These are phyloP conservation scores for Crithidia brevicula DNA, from an alignment of 208 protist genomes.

Conservation along the genomic window DNA sequence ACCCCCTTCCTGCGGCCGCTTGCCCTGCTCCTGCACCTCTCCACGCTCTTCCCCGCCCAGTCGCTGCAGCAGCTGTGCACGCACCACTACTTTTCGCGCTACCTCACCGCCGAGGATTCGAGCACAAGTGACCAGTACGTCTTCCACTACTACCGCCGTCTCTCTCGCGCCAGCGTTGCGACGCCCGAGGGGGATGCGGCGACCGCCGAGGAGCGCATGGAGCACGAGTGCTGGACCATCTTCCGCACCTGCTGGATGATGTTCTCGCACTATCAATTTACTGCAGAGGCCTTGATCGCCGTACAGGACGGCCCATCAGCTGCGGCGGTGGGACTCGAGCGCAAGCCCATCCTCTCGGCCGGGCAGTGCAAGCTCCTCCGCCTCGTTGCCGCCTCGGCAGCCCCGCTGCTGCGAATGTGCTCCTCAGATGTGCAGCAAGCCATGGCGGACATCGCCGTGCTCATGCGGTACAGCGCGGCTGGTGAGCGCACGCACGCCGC, in stretches of 20 bases:
- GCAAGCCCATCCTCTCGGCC: conserved; percentile 30
- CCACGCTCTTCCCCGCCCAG: conserved; percentile 64
- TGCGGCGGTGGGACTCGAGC: conserved; percentile 2
- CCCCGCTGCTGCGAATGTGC: conserved; percentile 81
- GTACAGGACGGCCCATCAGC: conserved; percentile 8
- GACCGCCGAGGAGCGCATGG: conserved; percentile 31
- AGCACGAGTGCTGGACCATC: conserved; percentile 34
- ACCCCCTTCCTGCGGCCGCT: conserved; percentile 65
- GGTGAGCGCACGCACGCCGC: conserved; percentile 18
- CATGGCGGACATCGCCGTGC: conserved; percentile 67
- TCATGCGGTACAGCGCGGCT: conserved; percentile 53
- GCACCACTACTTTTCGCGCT: conserved; percentile 57
- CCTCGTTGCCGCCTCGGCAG: conserved; percentile 58
- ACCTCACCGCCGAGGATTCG: conserved; percentile 49
- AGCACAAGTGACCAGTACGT: conserved; percentile 51
- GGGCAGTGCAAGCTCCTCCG: conserved; percentile 56
- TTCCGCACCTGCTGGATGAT: conserved; percentile 87
- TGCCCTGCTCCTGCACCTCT: conserved; percentile 62
- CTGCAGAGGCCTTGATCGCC: conserved; percentile 49
- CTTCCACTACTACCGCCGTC: conserved; percentile 57
- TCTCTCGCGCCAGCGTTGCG: conserved; percentile 26
- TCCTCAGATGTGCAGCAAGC: conserved; percentile 79
- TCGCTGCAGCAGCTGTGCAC: conserved; percentile 52
- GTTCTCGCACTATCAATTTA: conserved; percentile 79
- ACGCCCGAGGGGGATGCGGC: conserved; percentile 10